phyloP scores from a whole-genome alignment of 2,329 filamentous ascomycete species.

The Achaetomium macrosporum region DNA sequence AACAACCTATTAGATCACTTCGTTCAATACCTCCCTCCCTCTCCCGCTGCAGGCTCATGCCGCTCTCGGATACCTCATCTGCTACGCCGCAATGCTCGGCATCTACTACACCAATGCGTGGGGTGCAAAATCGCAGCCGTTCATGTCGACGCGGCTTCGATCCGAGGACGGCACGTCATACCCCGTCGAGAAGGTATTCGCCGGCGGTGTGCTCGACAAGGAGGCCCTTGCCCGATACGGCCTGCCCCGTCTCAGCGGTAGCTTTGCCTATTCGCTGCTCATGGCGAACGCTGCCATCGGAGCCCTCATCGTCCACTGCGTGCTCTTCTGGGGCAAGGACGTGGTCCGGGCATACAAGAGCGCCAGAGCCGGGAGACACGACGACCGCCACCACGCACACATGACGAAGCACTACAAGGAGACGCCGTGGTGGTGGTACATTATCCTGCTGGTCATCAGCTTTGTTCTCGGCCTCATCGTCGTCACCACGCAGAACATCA shows the following conservation, averaged over 20 bases:
- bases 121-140: conserved; percentile 41
- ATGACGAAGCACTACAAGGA: conserved; percentile 51
- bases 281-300: conserved; percentile 56
- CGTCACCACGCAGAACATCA: conserved; percentile 41
- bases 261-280: conserved; percentile 48
- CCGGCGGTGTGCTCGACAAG: conserved; percentile 37
- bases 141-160: conserved; percentile 48
- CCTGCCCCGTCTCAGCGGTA: conserved; percentile 42
- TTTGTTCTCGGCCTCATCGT: conserved; percentile 44
- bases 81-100: conserved; percentile 44
- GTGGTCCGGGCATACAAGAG: conserved; percentile 42
- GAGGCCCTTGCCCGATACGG: conserved; percentile 38
- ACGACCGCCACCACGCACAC: conserved; percentile 47
- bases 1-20: conserved; percentile 42
- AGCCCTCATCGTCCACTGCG: conserved; percentile 45
- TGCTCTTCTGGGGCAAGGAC: conserved; percentile 52
- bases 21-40: conserved; percentile 46
- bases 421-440: conserved; percentile 44
- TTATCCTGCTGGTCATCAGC: conserved; percentile 35
- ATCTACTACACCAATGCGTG: conserved; percentile 48
- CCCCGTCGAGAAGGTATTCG: conserved; percentile 36
- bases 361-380: conserved; percentile 37
- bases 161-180: conserved; percentile 37
- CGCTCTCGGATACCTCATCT: conserved; percentile 41
- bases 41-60: conserved; percentile 44